Base-by-base conservation (phyloP, 108 stramenopile genomes). In the Cyclotella cryptica region DNA sequence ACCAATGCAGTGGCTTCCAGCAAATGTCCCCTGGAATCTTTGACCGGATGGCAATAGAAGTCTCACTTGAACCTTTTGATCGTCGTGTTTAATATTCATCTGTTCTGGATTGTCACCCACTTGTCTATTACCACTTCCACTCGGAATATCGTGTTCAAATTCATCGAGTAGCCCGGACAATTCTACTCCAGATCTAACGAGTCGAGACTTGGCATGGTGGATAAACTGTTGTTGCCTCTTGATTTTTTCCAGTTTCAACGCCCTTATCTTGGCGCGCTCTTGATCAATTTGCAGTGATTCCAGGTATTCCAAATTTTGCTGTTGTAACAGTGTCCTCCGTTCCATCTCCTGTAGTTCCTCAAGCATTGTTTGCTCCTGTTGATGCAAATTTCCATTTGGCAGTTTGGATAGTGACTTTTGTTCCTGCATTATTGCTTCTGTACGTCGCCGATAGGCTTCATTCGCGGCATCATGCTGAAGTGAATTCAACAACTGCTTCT, bases 301-400 rank as follows among this genome's bases (percentile, higher is more conserved):
- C 29, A 62, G 54, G 40, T 80, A 80, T 42, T 80, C 79, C 41
- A 44, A n/a, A 53, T 80, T 54, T 63, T 80, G 79, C 49, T 69
- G 49, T 9, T 68, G 79, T 41, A 74, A 44, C 41, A 80, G 44
- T 74, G 46, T 59, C 10, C 35, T 62, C 28, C 79, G 59, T 53
- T 80, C 72, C 79, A 72, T 69, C 61, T 80, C 79, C 3, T 63
- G 59, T 39, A 62, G 7, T 51, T 80, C 72, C 68, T 80, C 67
- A 14, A 72, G 22, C 40, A 41, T 27, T 41, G 62, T 47, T 52
- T 52, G 73, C 1, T 30, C 21, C 15, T 27, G 19, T 30, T 51
- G n/a, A 28, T 55, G 28, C 65, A 11, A 28, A 26, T 62, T 40
- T 22, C 52, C 30, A 2, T 21, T 41, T 17, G 28, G 14, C 49